Base-by-base conservation (phyloP, 2,329 filamentous ascomycete genomes). In the Botryotinia calthae region DNA sequence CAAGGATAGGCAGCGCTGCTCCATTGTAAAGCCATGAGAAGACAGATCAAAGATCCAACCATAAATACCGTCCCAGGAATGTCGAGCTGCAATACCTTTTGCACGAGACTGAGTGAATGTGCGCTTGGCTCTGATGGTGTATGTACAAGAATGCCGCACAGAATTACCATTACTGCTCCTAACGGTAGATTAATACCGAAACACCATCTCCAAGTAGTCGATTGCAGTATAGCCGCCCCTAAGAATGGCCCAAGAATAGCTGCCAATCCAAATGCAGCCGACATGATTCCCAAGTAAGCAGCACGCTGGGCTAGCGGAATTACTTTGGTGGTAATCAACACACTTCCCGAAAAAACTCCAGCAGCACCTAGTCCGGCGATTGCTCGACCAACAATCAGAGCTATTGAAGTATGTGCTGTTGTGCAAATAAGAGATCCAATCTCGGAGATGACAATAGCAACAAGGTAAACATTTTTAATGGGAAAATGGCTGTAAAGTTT, bases 1-100 rank as follows among this genome's bases (percentile, higher is more conserved):
- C 76, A 77, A 31, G 72, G 44, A 70, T 78, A 74, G 0, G 80
- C 81, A 14, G 79, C 76, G 25, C 84, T 84, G 71, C 83, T 84
- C 76, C 76, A 78, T 61, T 83, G 74, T n/a, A 78, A 68, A 12
- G 75, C 75, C 40, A 77, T 66, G 28, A 72, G 83, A 1, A 85
- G 76, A 68, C 81, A 83, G 12, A 75, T 54, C 3, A 74, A 64
- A 37, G 73, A 74, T 18, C 40, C 40, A 18, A 71, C 34, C 40
- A 71, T 34, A 44, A 46, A 31, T 42, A 56, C 14, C 20, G 56
- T 42, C n/a, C 69, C 69, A n/a, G 56, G 69, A 42, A 59, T 59
- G 16, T 64, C 42, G 22, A 71, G 58, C 44, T 71, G 69, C n/a
- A 46, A 25, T 4, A 42, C 25, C 12, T 71, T 71, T 22, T 71